Base-by-base conservation (phyloP, 805 yeast genomes). In the Yamadazyma ubonensis region DNA sequence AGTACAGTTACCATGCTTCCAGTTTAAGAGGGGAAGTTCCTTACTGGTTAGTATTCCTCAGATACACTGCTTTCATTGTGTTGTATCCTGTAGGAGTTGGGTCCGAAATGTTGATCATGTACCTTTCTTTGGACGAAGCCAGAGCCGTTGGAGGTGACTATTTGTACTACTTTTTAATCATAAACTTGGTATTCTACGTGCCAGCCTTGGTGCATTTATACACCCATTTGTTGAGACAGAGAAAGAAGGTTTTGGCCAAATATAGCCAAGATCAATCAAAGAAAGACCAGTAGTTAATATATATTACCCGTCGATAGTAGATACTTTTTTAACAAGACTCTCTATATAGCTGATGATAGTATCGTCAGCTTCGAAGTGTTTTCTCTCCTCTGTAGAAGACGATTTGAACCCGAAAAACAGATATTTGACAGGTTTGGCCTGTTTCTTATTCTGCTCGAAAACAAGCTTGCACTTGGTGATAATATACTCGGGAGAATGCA, bases 31-130 rank as follows among this genome's bases (percentile, higher is more conserved):
- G 72, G 20, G 54, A 65, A 1, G 81, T 85, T 11, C 85, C 93
- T 4, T 52, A 56, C 27, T 57, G 67, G 55, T 70, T 91, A 49
- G 75, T 81, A 14, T 76, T 83, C 73, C 65, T 88, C 48, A 77
- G 99, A 55, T 93, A 93, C 72, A 85, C 86, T 47, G 66, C 87
- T 19, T 93, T 93, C 63, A 75, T 77, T 49, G 77, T 87, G 2
- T 69, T 93, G 48, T 93, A 93, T 56, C 99, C 99, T 14, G 61
- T 84, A 15, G 99, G 99, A 2, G 96, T 90, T n/a, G 76, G 85
- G 2, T 79, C 91, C 45, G 99, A 93, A 60, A 70, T 85, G 44
- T 54, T 71, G 25, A 77, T 88, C 64, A 73, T 87, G 43, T 83
- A 78, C 63, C 62, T 79, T 41, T 81, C 96, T 0, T 69, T 91